Percentiles rank a stretch among this genome's conserved stretches.
Conservation (phyloP, 2,329 filamentous ascomycete genomes). For the Fusarium dlaminii region DNA sequence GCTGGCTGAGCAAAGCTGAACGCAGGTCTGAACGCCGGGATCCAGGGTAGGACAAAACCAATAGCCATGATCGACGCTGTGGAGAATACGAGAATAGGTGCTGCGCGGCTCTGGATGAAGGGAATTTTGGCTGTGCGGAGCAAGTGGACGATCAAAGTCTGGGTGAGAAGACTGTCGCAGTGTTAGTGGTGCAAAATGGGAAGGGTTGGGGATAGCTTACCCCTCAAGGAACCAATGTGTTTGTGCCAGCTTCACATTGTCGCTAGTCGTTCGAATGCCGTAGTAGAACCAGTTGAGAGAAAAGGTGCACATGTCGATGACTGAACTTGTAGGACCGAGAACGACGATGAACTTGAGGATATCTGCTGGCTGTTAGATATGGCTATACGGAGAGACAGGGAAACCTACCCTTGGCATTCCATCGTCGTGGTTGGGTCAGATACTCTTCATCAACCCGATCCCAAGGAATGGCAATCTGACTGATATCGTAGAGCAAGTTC, state of each 20-base stretch:
- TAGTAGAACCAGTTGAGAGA: not conserved
- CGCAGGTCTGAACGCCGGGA: not conserved
- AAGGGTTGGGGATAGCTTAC: rapidly evolving
- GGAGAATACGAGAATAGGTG: not conserved
- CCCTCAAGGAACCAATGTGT: not conserved
- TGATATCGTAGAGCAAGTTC: not conserved
- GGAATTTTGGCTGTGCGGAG: not conserved
- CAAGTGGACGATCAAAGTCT: not conserved
- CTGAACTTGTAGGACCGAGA: not conserved
- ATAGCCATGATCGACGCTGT: not conserved
- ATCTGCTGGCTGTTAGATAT: not conserved
- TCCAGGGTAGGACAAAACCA: not conserved
- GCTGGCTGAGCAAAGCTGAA: not conserved
- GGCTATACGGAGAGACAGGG: rapidly evolving
- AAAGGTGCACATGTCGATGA: not conserved
- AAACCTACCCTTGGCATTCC: not conserved
- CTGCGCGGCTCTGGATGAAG: not conserved
- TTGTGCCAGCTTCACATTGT: not conserved
- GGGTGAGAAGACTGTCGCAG: not conserved
- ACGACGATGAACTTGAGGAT: not conserved
- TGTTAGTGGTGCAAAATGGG: rapidly evolving
- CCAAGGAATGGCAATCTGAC: constrained; percentile 3
- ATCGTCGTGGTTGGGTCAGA: not conserved
- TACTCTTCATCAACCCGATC: constrained; percentile 1
- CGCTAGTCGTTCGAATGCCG: not conserved